Evolutionary conservation across 768 basidiomycete genomes (phyloP).

Genomic region (Gloeopeniophorella convolvens): DNA sequence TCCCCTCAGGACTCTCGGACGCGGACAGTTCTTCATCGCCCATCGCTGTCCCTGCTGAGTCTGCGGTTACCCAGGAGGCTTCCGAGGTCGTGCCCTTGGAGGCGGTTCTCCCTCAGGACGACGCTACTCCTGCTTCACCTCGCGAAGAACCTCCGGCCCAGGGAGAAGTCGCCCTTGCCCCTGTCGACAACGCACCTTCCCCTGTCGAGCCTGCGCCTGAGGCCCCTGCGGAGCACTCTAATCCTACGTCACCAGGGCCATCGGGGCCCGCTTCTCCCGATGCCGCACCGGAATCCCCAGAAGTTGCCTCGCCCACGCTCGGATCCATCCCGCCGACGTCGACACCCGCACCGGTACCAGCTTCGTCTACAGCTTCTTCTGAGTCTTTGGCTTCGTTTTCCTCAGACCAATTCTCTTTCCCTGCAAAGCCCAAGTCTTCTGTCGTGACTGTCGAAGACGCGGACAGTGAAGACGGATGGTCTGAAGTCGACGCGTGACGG

Average conservation of each 20-base stretch:
- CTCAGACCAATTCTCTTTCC: background rate
- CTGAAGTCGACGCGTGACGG: background rate
- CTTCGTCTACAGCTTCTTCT: background rate
- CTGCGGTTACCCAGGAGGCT: too few relatives aligned
- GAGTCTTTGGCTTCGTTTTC: background rate
- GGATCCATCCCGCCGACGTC: background rate
- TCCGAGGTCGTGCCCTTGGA: background rate
- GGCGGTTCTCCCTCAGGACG: background rate
- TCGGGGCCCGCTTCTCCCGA: background rate
- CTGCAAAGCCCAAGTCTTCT: background rate
- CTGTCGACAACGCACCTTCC: background rate
- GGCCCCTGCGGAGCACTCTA: background rate
- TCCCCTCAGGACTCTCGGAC: background rate
- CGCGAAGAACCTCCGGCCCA: background rate
- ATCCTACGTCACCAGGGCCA: too few relatives aligned
- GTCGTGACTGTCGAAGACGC: background rate
- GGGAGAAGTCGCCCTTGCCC: background rate
- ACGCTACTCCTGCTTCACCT: background rate
- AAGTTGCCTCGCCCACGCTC: background rate
- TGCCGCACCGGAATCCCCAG: background rate
- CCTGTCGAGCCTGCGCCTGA: background rate
- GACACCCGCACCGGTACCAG: background rate
- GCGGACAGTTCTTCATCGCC: background rate
- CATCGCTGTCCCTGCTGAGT: too few relatives aligned
- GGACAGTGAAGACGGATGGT: conserved; percentile 1